A percentile compares a stretch with the other conserved stretches of the same genome.
Conservation (phyloP, 306 rosid species). For the Cicer pinnatifidum region DNA sequence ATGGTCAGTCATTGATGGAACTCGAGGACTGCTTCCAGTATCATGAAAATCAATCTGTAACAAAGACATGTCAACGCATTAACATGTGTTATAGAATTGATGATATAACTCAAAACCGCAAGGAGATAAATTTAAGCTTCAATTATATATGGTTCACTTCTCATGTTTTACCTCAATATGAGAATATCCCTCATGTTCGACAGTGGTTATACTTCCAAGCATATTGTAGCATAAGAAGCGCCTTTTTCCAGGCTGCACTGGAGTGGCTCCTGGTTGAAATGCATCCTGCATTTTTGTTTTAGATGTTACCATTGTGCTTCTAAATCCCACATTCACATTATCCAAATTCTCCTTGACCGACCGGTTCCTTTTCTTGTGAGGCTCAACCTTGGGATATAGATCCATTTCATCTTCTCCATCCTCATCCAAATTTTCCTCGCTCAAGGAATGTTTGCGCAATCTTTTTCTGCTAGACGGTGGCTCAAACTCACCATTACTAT, state of each 20-base stretch:
- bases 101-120: conserved; percentile 15
- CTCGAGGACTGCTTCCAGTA: conserved; percentile 84
- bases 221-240: conserved; percentile 90
- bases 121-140: conserved; percentile 8
- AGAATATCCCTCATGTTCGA: conserved; percentile 85
- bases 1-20: conserved; percentile 97
- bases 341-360: conserved; percentile 53
- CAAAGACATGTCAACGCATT: conserved; percentile 38
- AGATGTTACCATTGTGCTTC: conserved; percentile 47
- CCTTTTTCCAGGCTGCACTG: conserved; percentile 76
- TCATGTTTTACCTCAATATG: conserved; percentile 76
- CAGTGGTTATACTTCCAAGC: conserved; percentile 85
- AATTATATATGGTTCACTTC: conserved; percentile 11
- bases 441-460: conserved; percentile 55
- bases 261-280: conserved; percentile 94
- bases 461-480: conserved; percentile 73
- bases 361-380: conserved; percentile 61
- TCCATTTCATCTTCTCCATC: conserved; percentile 55
- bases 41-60: conserved; percentile 94
- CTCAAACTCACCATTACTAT: conserved; percentile 61
- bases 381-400: conserved; percentile 59
- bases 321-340: conserved; percentile 50
- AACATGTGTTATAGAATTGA: background rate
- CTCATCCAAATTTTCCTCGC: conserved; percentile 58
- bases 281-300: conserved; percentile 76